Conservation (phyloP, 805 yeast genomes). For the Candida namnaoensis region DNA sequence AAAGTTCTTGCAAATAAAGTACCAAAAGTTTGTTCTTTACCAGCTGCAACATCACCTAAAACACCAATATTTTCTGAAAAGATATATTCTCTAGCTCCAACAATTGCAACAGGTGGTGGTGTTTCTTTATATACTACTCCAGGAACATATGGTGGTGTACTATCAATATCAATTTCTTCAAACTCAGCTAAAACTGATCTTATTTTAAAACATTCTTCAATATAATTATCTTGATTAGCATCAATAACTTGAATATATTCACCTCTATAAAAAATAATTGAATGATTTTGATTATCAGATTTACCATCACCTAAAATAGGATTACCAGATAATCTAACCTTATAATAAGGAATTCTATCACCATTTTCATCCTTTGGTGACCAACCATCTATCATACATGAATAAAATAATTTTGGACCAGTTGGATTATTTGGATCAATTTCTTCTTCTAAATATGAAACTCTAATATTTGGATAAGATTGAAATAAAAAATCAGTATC, state of each 20-base stretch:
- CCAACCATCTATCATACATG: slow-evolving; percentile 61
- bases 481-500: slow-evolving; percentile 61
- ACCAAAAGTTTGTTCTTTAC: slow-evolving; percentile 95
- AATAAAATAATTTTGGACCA: slow-evolving; percentile 33
- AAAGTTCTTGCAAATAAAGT: slow-evolving; percentile 89
- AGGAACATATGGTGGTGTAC: slow-evolving; percentile 46
- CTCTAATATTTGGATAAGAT: slow-evolving; percentile 60
- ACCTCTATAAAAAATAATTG: slow-evolving; percentile 82
- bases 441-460: slow-evolving; percentile 48
- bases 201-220: slow-evolving; percentile 90
- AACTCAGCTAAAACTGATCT: slow-evolving; percentile 85
- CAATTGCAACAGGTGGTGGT: slow-evolving; percentile 69
- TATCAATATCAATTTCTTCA: slow-evolving; percentile 61
- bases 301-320: slow-evolving; percentile 97
- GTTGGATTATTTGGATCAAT: slow-evolving; percentile 12
- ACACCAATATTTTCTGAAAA: slow-evolving; percentile 91
- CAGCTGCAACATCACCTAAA: slow-evolving; percentile 94
- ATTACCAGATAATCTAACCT: slow-evolving; percentile 79
- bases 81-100: slow-evolving; percentile 93
- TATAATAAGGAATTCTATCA: slow-evolving; percentile 50
- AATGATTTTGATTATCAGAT: slow-evolving; percentile 89
- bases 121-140: slow-evolving; percentile 35
- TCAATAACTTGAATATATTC: slow-evolving; percentile 93
- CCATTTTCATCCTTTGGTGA: slow-evolving; percentile 48
- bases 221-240: slow-evolving; percentile 92